These are phyloP conservation scores for Herpetospermum pedunculosum DNA, from an alignment of 306 rosid genomes.

Conservation along the genomic window DNA sequence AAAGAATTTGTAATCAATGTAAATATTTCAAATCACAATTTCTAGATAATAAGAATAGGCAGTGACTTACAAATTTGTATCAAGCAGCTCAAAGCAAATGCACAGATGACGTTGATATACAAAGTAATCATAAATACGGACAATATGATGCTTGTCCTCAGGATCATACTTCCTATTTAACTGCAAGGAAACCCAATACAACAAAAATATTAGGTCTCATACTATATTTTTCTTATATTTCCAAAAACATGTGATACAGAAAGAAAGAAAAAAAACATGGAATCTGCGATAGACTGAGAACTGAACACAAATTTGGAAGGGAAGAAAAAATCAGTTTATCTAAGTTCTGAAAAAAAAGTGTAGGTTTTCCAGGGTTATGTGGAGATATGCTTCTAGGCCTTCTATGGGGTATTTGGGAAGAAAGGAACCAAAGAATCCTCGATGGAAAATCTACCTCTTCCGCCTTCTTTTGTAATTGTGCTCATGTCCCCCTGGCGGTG, in stretches of 20 bases:
- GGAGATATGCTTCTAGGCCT: background rate
- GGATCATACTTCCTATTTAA: conserved; percentile 94
- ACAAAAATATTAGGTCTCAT: background rate
- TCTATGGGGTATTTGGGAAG: background rate
- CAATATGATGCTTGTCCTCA: conserved; percentile 98
- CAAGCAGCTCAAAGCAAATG: conserved; percentile 96
- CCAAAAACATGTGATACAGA: background rate
- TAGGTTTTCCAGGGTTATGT: background rate
- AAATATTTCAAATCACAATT: conserved; percentile 6
- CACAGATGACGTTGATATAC: conserved; percentile 93
- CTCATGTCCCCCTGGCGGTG: background rate
- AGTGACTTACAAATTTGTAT: conserved; percentile 85
- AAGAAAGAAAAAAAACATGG: background rate
- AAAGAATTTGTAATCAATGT: background rate
- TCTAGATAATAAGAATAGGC: background rate
- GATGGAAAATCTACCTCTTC: background rate
- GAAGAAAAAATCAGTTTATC: background rate
- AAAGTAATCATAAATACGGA: conserved; percentile 94
- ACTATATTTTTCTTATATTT: background rate
- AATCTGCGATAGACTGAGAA: background rate
- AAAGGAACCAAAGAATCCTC: background rate
- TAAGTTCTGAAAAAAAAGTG: background rate
- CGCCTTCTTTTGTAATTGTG: too few species aligned
- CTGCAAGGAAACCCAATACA: conserved; percentile 29
- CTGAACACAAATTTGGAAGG: background rate